These are phyloP conservation scores for Cercospora nicotianae DNA, from an alignment of 2,329 filamentous ascomycete genomes.

Conservation along the genomic window DNA sequence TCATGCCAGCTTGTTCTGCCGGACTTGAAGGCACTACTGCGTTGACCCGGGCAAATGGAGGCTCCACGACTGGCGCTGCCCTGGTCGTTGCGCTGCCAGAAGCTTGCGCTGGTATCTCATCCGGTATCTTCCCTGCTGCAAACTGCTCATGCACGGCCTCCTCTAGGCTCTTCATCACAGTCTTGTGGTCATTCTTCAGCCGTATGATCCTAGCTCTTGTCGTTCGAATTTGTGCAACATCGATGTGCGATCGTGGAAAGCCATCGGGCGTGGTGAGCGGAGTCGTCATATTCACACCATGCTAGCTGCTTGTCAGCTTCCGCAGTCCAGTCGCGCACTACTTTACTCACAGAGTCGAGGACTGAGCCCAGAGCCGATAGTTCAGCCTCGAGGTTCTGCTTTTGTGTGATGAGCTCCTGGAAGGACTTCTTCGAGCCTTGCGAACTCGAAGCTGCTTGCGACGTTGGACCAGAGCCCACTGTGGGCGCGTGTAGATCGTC, in stretches of 20 bases:
- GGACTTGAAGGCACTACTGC: slow-evolving; percentile 76
- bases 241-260: slow-evolving; percentile 88
- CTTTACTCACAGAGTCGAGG: slow-evolving; percentile 72
- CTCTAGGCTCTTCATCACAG: slow-evolving; percentile 80
- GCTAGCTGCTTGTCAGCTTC: slow-evolving; percentile 56
- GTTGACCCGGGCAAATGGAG: slow-evolving; percentile 87
- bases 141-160: slow-evolving; percentile 87
- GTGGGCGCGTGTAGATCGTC: slow-evolving; percentile 69
- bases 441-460: slow-evolving; percentile 42
- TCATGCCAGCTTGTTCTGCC: slow-evolving; percentile 77
- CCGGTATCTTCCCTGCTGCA: slow-evolving; percentile 49
- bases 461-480: slow-evolving; percentile 71
- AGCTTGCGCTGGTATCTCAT: slow-evolving; percentile 20
- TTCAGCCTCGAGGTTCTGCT: slow-evolving; percentile 81
- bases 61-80: slow-evolving; percentile 46
- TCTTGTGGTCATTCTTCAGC: slow-evolving; percentile 90
- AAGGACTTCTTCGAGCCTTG: slow-evolving; percentile 63
- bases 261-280: slow-evolving; percentile 83
- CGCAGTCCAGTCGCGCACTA: slow-evolving; percentile 11
- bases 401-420: slow-evolving; percentile 77
- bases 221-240: slow-evolving; percentile 94
- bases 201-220: slow-evolving; percentile 86
- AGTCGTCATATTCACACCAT: slow-evolving; percentile 91
- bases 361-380: slow-evolving; percentile 80
- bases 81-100: slow-evolving; percentile 14